Evolutionary conservation across 208 protist species (phyloP).

Genomic region (Borovskyia barvae): DNA sequence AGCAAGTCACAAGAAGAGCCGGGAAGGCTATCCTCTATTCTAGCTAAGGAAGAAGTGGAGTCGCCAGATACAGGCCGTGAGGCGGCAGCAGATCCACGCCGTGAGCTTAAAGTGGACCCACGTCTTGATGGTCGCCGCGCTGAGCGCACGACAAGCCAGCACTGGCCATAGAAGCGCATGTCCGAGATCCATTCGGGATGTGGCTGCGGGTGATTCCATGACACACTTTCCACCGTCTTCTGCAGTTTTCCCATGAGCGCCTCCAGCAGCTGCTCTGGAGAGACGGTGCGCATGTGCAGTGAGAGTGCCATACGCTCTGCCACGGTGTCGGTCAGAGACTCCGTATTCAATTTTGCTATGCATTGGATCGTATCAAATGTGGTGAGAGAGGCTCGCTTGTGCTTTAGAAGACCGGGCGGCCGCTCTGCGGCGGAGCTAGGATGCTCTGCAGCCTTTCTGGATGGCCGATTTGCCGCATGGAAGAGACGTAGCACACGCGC

Average conservation of each 20-base stretch:
- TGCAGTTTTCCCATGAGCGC: conserved; percentile 2
- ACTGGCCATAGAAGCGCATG: conserved; percentile 61
- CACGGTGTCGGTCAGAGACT: conserved; percentile 39
- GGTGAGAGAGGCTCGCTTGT: neutral
- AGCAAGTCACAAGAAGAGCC: conserved; percentile 6
- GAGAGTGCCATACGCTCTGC: conserved; percentile 48
- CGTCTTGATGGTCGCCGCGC: neutral
- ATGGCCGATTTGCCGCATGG: conserved; percentile 20
- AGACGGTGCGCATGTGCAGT: conserved; percentile 18
- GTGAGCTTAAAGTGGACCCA: no score
- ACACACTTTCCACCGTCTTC: conserved; percentile 10
- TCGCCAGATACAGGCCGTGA: no score
- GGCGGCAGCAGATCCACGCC: no score
- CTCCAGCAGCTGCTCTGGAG: conserved; percentile 9
- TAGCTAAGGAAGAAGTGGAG: no score
- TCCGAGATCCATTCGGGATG: conserved; percentile 53
- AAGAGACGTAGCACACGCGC: conserved; percentile 25
- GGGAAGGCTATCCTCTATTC: neutral
- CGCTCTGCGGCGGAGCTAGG: neutral
- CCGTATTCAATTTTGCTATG: conserved; percentile 30
- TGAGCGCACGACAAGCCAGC: conserved; percentile 72
- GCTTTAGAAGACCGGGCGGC: conserved; percentile 10
- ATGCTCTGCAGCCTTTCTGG: conserved; percentile 4
- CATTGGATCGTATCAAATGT: conserved; percentile 25
- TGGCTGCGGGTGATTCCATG: conserved; percentile 34